Evolutionary conservation across 148 eudicot species (phyloP), one percentile per base, ranked within the genome.

Genomic region (Beta vulgaris): DNA sequence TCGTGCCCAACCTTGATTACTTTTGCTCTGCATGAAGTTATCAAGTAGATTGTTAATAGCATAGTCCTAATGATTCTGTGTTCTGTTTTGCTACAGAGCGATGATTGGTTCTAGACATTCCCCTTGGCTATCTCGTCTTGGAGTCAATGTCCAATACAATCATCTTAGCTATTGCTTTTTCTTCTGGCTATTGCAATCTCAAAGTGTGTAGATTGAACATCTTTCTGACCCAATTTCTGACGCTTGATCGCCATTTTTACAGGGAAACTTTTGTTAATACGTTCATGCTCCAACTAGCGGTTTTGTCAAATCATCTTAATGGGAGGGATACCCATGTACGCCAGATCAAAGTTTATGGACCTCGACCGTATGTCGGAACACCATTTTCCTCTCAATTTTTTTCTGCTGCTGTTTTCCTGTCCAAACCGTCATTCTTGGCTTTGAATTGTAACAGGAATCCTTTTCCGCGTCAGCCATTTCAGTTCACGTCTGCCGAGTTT

Each of bases 281-380:
- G 11, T 93, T 93, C 82, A 90, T 93, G 98, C 78, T 91, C 87
- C 98, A 91, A 87, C 87, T 93, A 70, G 91, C 88, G 8, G 79
- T 93, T 40, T 75, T 91, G 71, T 87, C 95, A 23, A 93, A 91
- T 87, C 98, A 91, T 80, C 93, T 91, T 15, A 91, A 91, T 21
- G 97, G 98, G 40, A 90, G 98, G 78, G 98, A 90, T 67, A 91
- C 95, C 44, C 98, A 93, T 70, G 84, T 93, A 59, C 97, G 98
- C 82, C 98, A 93, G 82, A 91, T 93, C 69, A 93, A 93, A 91
- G 97, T 91, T 79, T 91, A 87, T 77, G 98, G 97, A 48, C 98
- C 98, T 74, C 82, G 89, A 81, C 95, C 83, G 97, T 93, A 83
- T 74, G 96, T 82, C 32, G 18, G 11, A 51, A 21, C 77, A 68